Conservation (phyloP, 2,329 filamentous ascomycete species). For the Colletotrichum echinochloae region DNA sequence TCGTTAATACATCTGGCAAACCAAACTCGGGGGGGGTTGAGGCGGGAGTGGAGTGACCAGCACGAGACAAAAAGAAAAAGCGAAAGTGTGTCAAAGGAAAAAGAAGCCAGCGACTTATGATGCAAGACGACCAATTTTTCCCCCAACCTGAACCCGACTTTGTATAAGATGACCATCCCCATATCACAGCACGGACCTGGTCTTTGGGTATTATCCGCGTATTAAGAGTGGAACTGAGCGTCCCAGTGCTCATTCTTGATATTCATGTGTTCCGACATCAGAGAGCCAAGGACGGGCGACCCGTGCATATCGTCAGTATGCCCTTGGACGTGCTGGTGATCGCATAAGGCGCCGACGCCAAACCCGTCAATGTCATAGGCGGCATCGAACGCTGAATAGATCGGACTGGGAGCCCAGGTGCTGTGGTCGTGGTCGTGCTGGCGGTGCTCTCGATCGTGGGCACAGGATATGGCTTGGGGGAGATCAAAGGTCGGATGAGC, state of each 20-base stretch:
- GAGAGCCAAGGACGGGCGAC: conserved; percentile 44
- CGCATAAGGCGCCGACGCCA: conserved; percentile 49
- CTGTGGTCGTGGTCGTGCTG: conserved; percentile 47
- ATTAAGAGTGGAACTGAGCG: conserved; percentile 35
- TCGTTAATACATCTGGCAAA: conserved; percentile 37
- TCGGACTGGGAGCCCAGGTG: conserved; percentile 49
- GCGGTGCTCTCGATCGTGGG: conserved; percentile 47
- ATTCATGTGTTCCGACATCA: conserved; percentile 45
- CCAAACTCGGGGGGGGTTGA: neutral
- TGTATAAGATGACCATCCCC: conserved; percentile 15
- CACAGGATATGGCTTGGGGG: conserved; percentile 41
- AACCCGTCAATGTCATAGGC: conserved; percentile 53
- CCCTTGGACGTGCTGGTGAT: conserved; percentile 48
- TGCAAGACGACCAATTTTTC: conserved; percentile 19
- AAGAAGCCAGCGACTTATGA: conserved; percentile 2
- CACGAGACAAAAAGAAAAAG: conserved; percentile 23
- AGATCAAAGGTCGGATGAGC: conserved; percentile 48
- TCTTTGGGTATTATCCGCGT: neutral
- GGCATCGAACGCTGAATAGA: conserved; percentile 56
- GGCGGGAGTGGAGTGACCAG: conserved; percentile 35
- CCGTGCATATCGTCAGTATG: conserved; percentile 45
- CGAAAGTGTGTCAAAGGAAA: neutral
- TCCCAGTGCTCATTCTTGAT: conserved; percentile 54
- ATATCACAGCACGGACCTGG: neutral
- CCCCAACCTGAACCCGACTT: conserved; percentile 21